phyloP scores from a whole-genome alignment of 2,329 filamentous ascomycete species.

The Aspergillus sp. region DNA sequence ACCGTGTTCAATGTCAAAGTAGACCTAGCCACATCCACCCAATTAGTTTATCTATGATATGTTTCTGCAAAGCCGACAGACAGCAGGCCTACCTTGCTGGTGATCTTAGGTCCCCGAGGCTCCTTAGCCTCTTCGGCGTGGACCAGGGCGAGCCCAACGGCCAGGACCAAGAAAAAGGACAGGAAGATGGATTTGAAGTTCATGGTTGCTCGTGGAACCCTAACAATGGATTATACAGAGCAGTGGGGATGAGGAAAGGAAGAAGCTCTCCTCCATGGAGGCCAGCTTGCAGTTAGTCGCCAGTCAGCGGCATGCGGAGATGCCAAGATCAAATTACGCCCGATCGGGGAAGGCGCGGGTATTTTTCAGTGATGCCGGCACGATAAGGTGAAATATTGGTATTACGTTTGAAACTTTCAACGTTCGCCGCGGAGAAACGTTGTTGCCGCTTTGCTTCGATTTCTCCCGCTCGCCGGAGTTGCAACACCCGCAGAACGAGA shows the following conservation, averaged over 20 bases:
- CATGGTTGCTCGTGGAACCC: constrained; percentile 26
- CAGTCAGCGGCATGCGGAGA: constrained; percentile 21
- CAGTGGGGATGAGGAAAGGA: constrained; percentile 12
- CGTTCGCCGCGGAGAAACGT: constrained; percentile 29
- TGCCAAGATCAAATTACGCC: constrained; percentile 8
- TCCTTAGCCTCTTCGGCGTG: constrained; percentile 68
- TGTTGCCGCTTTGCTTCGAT: constrained; percentile 31
- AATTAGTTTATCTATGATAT: constrained; percentile 11
- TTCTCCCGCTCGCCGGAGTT: constrained; percentile 28
- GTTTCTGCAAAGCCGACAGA: not conserved
- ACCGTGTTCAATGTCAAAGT: constrained; percentile 65
- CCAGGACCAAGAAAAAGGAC: constrained; percentile 73
- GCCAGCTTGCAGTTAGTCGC: constrained; percentile 35
- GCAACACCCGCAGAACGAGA: constrained; percentile 2
- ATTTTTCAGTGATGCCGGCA: constrained; percentile 8
- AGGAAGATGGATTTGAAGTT: constrained; percentile 41
- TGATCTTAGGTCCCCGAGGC: constrained; percentile 79
- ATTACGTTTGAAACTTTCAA: constrained; percentile 6
- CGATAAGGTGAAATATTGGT: not conserved
- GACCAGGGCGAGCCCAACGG: constrained; percentile 69
- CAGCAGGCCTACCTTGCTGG: constrained; percentile 67
- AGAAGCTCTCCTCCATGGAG: constrained; percentile 14
- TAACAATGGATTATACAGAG: constrained; percentile 18
- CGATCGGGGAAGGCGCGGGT: constrained; percentile 7
- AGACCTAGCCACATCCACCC: constrained; percentile 47